Base-by-base conservation (phyloP, 2,329 filamentous ascomycete species). In the Aureobasidium lini region DNA sequence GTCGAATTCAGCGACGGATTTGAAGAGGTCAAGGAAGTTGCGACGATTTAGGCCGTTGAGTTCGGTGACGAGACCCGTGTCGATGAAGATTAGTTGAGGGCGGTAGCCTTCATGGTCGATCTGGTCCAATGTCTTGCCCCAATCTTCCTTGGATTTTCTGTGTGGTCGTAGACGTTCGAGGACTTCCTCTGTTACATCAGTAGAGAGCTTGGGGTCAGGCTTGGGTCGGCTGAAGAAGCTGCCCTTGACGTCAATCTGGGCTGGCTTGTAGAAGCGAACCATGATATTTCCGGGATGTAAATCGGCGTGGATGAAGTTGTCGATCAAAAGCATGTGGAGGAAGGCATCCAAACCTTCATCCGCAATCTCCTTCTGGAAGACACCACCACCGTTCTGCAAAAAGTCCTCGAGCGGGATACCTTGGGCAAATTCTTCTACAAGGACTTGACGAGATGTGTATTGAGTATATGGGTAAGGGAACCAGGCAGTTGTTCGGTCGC, bases 231-330 rank as follows among this genome's bases (percentile, higher is more conserved):
- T 63, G 31, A 68, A 59, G 52, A 43, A 65, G 50, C 37, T 64
- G 61, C 10, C 65, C 60, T 32, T 64, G 60, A 95, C 76, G 50
- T 87, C 83, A 0, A 93, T 82, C 62, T 86, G 81, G 13, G 85
- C 84, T 0, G 92, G 85, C 68, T 93, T 86, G 74, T 97, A 96
- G 77, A 99, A 99, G 63, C 95, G 90, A 48, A 99, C 93, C 92
- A 99, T 97, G 75, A 99, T 97, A 72, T 99, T 99, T 29, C 94
- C 94, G 0, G 94, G 94, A 70, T 99, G 94, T 32, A 99, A 77
- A 70, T 99, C 94, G 5, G 94, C 93, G 70, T 99, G 94, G 29
- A 96, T 87, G 72, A 99, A 99, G 72, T 99, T 99, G 73, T 99
- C 94, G 40, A 99, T 87, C 11, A 99, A 81, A 15, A 99, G 78